These are phyloP conservation scores for Calocera cornea DNA, from an alignment of 768 basidiomycete species.

Conservation along the genomic window DNA sequence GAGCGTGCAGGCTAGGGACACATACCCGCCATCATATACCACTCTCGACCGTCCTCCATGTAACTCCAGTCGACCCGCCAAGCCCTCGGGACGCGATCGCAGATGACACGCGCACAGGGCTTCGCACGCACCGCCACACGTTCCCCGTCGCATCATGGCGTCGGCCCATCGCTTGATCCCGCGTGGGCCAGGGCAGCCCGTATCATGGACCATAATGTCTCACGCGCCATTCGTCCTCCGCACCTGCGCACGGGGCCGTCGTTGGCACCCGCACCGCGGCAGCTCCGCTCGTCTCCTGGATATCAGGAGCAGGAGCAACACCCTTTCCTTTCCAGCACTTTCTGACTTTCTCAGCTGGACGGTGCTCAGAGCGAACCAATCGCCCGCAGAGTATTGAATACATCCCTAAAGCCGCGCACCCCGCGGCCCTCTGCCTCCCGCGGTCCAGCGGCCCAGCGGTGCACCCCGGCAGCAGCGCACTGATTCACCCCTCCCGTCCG, in stretches of 20 bases:
- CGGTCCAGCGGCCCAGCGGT: no score
- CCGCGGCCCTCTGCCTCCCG: background rate
- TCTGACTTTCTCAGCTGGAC: background rate
- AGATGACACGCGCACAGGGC: background rate
- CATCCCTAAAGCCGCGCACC: background rate
- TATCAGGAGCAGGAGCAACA: background rate
- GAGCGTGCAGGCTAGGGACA: background rate
- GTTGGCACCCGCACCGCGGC: background rate
- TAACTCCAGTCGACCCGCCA: no score
- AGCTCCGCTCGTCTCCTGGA: background rate
- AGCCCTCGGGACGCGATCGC: background rate
- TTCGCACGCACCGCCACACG: background rate
- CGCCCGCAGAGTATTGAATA: background rate
- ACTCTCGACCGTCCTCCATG: no score
- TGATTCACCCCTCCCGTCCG: background rate
- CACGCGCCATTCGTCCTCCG: background rate
- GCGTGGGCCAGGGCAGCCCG: background rate
- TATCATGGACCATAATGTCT: background rate
- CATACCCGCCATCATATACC: no score
- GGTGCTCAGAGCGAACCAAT: no score
- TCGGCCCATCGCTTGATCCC: background rate
- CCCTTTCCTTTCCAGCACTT: background rate
- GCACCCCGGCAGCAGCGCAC: background rate
- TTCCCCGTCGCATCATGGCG: no score
- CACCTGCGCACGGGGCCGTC: background rate